These are phyloP conservation scores for Xerocomus amazonicus DNA, from an alignment of 1,284 basidiomycete genomes.

Conservation along the genomic window DNA sequence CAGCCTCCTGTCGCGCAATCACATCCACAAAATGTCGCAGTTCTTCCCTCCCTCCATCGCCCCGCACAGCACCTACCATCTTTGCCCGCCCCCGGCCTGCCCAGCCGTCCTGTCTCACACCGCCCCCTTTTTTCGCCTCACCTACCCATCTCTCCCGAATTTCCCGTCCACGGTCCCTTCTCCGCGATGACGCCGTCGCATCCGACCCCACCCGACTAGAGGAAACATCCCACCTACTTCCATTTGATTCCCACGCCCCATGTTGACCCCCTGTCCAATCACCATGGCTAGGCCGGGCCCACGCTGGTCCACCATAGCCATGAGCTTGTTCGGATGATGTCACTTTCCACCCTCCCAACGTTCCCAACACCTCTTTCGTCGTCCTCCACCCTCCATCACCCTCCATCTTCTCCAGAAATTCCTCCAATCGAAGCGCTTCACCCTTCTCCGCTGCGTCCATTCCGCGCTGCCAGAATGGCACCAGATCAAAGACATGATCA, in stretches of 20 bases:
- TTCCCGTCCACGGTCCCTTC: constrained; percentile 20
- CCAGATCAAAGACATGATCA: constrained; percentile 44
- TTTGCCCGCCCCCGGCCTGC: not conserved
- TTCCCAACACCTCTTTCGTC: constrained; percentile 28
- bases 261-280: constrained; percentile 9
- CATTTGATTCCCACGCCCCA: constrained; percentile 7
- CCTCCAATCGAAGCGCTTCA: constrained; percentile 44
- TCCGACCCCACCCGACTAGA: constrained; percentile 17
- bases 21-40: constrained; percentile 45
- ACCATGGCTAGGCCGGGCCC: constrained; percentile 7
- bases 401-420: constrained; percentile 45
- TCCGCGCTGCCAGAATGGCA: constrained; percentile 54
- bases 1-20: constrained; percentile 41
- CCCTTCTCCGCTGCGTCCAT: constrained; percentile 51
- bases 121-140: not conserved
- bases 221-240: constrained; percentile 14
- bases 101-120: too few species aligned
- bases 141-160: constrained; percentile 15
- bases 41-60: constrained; percentile 4
- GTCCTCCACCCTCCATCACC: constrained; percentile 30
- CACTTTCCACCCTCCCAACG: constrained; percentile 17
- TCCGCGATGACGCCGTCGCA: constrained; percentile 19
- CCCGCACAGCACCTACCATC: constrained; percentile 1
- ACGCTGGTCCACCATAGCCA: constrained; percentile 1
- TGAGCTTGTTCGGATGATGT: constrained; percentile 10